A percentile compares a stretch with the other conserved stretches of the same genome.
These are phyloP conservation scores for Cercophora scortea DNA, from an alignment of 495 filamentous ascomycete species.

Conservation along the genomic window DNA sequence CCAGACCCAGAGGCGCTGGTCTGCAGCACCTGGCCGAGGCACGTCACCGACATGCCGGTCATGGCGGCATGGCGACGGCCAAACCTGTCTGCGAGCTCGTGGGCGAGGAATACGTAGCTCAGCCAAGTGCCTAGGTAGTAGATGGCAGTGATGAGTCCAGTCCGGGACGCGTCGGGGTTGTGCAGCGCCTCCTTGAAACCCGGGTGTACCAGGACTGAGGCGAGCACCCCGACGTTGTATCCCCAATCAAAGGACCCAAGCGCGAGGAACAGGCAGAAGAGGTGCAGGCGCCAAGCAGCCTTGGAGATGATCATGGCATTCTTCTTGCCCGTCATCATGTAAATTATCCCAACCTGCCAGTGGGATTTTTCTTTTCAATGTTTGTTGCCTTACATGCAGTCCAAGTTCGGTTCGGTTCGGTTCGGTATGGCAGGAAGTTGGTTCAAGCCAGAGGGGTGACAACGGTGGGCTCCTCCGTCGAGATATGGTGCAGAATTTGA, in stretches of 20 bases:
- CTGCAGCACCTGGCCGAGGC: conserved; percentile 40
- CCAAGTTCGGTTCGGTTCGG: too few relatives aligned
- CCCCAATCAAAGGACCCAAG: conserved; percentile 55
- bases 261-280: conserved; percentile 44
- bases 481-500: background rate
- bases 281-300: conserved; percentile 35
- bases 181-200: conserved; percentile 40
- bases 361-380: background rate
- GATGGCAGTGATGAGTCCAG: conserved; percentile 46
- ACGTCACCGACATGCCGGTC: conserved; percentile 34
- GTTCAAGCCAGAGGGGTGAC: too few relatives aligned
- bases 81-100: conserved; percentile 36
- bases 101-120: conserved; percentile 47
- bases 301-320: conserved; percentile 15
- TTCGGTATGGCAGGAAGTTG: too few relatives aligned
- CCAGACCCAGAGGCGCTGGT: conserved; percentile 29
- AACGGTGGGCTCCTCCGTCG: too few relatives aligned
- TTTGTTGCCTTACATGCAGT: too few relatives aligned
- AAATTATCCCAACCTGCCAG: background rate
- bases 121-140: conserved; percentile 51
- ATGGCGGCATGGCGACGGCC: conserved; percentile 45
- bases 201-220: conserved; percentile 46
- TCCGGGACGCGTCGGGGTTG: conserved; percentile 32
- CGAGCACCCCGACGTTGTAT: conserved; percentile 53
- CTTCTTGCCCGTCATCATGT: background rate